Percentiles rank a stretch among this genome's conserved stretches.
phyloP scores from a whole-genome alignment of 371 early-diverging fungal species.

The Sporodiniella umbellata region DNA sequence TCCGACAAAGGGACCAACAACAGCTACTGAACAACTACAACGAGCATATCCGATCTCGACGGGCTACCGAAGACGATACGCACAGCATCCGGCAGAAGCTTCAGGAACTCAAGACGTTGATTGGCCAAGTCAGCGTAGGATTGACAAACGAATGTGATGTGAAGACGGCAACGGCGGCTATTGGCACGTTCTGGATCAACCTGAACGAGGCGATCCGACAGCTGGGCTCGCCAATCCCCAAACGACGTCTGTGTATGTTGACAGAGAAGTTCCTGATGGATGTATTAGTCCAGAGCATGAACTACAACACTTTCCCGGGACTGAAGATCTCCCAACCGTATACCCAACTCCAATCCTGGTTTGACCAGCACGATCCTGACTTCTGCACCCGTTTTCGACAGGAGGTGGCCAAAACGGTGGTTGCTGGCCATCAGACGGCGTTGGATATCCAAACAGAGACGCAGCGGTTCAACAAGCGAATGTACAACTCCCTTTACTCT shows the following conservation, averaged over 20 bases:
- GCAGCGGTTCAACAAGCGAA: constrained; percentile 30
- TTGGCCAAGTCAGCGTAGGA: constrained; percentile 40
- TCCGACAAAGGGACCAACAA: constrained; percentile 23
- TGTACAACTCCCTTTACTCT: constrained; percentile 33
- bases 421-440: constrained; percentile 15
- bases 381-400: constrained; percentile 42
- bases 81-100: constrained; percentile 44
- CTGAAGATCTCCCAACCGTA: constrained; percentile 22
- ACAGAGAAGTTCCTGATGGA: constrained; percentile 62
- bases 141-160: constrained; percentile 43
- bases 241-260: constrained; percentile 49
- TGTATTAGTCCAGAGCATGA: constrained; percentile 40
- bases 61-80: constrained; percentile 57
- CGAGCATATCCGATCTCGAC: constrained; percentile 49
- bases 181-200: constrained; percentile 40
- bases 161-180: constrained; percentile 35
- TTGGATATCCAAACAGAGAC: constrained; percentile 27
- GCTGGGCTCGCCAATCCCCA: constrained; percentile 32
- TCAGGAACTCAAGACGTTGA: constrained; percentile 43
- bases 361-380: constrained; percentile 19
- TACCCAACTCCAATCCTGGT: constrained; percentile 24
- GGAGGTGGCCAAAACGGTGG: constrained; percentile 37
- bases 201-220: constrained; percentile 29
- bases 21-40: constrained; percentile 47
- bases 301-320: constrained; percentile 37